These are phyloP conservation scores for Fagus sylvatica DNA, from an alignment of 306 rosid species.

Conservation along the genomic window DNA sequence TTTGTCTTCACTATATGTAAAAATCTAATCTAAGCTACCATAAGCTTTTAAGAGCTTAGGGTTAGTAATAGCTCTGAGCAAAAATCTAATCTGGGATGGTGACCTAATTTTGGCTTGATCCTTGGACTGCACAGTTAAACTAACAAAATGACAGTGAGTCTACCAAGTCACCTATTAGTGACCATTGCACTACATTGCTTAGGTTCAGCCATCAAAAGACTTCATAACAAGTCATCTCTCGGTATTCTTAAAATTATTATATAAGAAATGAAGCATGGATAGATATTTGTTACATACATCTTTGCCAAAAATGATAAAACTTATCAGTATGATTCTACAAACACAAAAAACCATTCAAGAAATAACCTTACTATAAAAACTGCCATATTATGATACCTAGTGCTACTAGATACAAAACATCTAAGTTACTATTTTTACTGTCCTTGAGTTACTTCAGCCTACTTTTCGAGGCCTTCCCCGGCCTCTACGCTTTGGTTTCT, in stretches of 20 bases:
- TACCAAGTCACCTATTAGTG: background rate
- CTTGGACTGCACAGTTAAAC: background rate
- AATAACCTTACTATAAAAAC: background rate
- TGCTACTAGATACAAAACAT: background rate
- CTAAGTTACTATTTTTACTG: background rate
- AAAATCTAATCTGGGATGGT: background rate
- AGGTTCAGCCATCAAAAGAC: background rate
- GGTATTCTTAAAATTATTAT: too few species aligned
- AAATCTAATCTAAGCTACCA: too few species aligned
- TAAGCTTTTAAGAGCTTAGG: too few species aligned
- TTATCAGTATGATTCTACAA: background rate
- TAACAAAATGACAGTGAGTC: background rate
- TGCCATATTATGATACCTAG: background rate
- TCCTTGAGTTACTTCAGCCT: background rate
- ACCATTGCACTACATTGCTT: background rate
- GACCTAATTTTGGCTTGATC: background rate
- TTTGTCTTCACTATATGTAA: too few species aligned
- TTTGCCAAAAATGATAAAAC: background rate
- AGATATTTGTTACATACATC: background rate
- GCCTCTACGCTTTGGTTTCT: background rate
- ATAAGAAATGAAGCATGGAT: too few species aligned
- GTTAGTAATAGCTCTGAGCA: too few species aligned
- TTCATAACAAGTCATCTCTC: background rate
- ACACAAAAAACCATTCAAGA: background rate
- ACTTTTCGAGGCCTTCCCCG: slow-evolving; percentile 12